Base-by-base conservation (phyloP, 768 basidiomycete species). In the Hygrocybe punicea region DNA sequence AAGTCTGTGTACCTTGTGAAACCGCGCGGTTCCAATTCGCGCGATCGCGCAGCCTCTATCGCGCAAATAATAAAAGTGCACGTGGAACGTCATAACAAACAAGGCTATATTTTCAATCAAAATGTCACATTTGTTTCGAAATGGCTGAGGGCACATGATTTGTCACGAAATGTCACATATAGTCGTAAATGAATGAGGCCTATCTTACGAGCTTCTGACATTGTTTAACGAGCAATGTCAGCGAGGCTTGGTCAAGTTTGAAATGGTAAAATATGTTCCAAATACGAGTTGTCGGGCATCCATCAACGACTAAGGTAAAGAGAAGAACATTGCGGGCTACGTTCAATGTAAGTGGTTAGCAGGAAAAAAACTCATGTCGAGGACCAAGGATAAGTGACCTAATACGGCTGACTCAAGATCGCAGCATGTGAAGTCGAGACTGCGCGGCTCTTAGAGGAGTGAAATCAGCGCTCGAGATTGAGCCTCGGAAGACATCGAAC, bases 321-420 rank as follows among this genome's bases (percentile, higher is more conserved):
- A 84, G 69, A 7, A 84, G 55, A 24, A 77, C 65, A 54, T 83
- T 81, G 9, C 82, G 73, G 11, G 82, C 82, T 84, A 49, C 3
- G 16, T 25, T 23, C 52, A 46, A 39, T 44, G 11, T 3, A 17
- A 25, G 3, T 29, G 44, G 21, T 33, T 44, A 35, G 16, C 39
- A 34, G 6, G 56, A 36, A 13, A n/a, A 37, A 19, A 44, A 29
- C 29, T 29, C 29, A 8, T 17, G 16, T 51, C n/a, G n/a, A 14
- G 52, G 25, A 8, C n/a, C 8, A n/a, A 42, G 17, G 24, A n/a
- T 21, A 45, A 67, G 17, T 56, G 11, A 79, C 81, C 78, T 45
- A 82, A 59, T 16, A 80, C 65, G 0, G 73, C 81, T 2, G 80
- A 74, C 35, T 83, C 81, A 42, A 68, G 62, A 64, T 83, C 81